phyloP scores from a whole-genome alignment of 2,329 filamentous ascomycete genomes.

The Penicillium digitatum region DNA sequence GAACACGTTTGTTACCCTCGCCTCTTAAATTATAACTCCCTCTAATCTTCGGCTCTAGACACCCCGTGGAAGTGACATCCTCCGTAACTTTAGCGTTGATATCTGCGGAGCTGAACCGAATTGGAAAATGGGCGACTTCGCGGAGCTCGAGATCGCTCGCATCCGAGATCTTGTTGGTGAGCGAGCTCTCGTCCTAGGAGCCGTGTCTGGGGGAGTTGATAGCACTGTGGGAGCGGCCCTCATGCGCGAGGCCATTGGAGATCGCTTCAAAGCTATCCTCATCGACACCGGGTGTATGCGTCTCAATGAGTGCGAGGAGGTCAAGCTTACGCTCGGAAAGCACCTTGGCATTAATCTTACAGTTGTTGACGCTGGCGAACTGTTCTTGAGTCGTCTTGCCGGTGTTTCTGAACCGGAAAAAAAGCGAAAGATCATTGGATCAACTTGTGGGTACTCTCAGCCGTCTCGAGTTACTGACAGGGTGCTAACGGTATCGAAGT shows the following conservation, averaged over 20 bases:
- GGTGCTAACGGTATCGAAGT: conserved; percentile 50
- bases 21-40: background rate
- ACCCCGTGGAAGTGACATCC: conserved; percentile 61
- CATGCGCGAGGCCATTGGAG: conserved; percentile 80
- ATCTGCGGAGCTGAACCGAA: conserved; percentile 74
- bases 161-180: conserved; percentile 80
- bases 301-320: conserved; percentile 75
- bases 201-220: background rate
- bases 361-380: conserved; percentile 72
- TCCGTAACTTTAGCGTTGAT: conserved; percentile 77
- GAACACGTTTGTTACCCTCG: conserved; percentile 35
- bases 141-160: conserved; percentile 71
- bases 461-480: background rate
- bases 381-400: conserved; percentile 71
- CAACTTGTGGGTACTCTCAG: conserved; percentile 7
- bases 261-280: conserved; percentile 78
- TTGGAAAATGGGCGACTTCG: conserved; percentile 85
- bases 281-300: conserved; percentile 85
- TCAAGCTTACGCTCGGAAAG: conserved; percentile 72
- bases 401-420: conserved; percentile 77
- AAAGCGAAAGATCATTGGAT: conserved; percentile 87
- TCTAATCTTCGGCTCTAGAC: conserved; percentile 21
- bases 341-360: conserved; percentile 88
- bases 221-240: conserved; percentile 39
- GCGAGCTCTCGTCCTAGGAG: conserved; percentile 63